Conservation (phyloP, 176 grass and related monocot genomes). For the Oryza rufipogon region DNA sequence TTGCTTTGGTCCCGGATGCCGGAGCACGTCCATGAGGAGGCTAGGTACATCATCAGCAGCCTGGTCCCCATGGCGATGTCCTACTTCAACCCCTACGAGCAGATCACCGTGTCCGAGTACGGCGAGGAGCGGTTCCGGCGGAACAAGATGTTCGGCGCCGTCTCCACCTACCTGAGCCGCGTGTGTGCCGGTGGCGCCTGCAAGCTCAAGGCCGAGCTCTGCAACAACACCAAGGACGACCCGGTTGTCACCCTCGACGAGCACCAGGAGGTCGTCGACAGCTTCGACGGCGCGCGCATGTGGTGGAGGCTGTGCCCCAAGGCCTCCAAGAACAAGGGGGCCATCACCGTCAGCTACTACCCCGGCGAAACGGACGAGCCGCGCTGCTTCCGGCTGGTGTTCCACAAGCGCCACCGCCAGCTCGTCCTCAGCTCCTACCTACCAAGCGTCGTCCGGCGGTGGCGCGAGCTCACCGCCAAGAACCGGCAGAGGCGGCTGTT, state of each 20-base stretch:
- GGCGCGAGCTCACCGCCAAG: neutral
- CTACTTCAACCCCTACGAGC: constrained; percentile 31
- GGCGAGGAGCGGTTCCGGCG: neutral
- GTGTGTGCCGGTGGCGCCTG: neutral
- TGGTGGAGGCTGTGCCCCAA: neutral
- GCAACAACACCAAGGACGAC: neutral
- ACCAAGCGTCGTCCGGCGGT: neutral
- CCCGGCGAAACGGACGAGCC: neutral
- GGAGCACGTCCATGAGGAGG: neutral
- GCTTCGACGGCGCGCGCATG: neutral
- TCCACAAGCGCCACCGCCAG: constrained; percentile 2
- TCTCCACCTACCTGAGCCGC: neutral
- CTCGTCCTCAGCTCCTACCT: neutral
- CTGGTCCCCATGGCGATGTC: neutral
- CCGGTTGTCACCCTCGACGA: neutral
- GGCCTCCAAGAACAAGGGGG: neutral
- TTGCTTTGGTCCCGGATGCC: constrained; percentile 18
- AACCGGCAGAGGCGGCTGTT: constrained; percentile 17
- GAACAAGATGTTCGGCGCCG: constrained; percentile 21
- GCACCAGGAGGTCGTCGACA: neutral
- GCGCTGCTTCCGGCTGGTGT: neutral
- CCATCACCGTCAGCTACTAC: neutral
- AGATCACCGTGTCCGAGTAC: constrained; percentile 23
- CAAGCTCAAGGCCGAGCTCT: constrained; percentile 3
- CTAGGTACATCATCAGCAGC: constrained; percentile 5